These are phyloP conservation scores for Tetraselmis chui DNA, from an alignment of 139 green algal species.

Conservation along the genomic window DNA sequence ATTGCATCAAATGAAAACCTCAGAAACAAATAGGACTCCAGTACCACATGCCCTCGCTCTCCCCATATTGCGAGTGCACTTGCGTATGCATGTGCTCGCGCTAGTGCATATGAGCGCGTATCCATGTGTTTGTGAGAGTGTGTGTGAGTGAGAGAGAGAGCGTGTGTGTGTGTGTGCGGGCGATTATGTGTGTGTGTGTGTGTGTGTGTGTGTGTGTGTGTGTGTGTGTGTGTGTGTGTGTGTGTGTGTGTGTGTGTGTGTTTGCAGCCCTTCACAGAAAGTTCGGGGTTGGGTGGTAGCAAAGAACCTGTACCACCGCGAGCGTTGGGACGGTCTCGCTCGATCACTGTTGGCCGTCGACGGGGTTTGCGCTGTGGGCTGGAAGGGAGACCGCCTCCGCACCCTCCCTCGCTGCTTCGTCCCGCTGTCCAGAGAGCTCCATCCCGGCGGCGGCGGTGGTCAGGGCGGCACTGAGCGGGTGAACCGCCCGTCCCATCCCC, in stretches of 20 bases:
- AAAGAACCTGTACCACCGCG: not conserved
- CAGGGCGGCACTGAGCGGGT: not conserved
- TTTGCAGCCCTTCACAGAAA: not conserved
- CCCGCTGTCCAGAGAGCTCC: too few relatives aligned
- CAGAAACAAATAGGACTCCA: too few relatives aligned
- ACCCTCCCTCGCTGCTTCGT: not conserved
- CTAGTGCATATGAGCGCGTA: too few relatives aligned
- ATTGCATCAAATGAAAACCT: too few relatives aligned
- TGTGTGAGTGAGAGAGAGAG: too few relatives aligned
- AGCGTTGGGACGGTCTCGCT: too few relatives aligned
- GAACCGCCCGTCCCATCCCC: not conserved
- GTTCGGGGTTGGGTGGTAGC: not conserved
- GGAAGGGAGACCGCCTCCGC: not conserved
- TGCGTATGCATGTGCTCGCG: too few relatives aligned
- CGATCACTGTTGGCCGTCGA: too few relatives aligned
- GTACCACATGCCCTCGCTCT: too few relatives aligned
- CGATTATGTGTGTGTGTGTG: not conserved
- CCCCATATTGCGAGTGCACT: too few relatives aligned
- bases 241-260: not conserved
- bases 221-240: not conserved
- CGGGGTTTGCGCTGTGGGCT: not conserved
- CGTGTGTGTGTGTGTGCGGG: not conserved
- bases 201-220: not conserved
- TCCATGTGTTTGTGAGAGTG: too few relatives aligned
- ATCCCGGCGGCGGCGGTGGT: too few relatives aligned